A percentile compares a stretch with the other conserved stretches of the same genome.
Evolutionary conservation across 1,139 yeast species (phyloP).

Genomic region (Taphrina wiesneri): DNA sequence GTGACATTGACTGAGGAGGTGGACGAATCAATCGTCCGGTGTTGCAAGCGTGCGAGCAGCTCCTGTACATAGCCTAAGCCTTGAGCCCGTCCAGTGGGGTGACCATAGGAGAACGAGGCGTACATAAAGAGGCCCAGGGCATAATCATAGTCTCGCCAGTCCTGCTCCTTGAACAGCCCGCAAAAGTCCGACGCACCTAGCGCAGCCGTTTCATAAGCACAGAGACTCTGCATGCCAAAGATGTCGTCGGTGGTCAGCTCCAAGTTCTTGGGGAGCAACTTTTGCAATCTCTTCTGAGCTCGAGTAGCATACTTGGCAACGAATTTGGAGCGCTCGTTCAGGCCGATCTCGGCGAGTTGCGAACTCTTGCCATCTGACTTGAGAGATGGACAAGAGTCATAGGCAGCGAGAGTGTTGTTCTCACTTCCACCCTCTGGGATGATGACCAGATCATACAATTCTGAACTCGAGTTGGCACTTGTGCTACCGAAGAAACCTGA

Average conservation of each 20-base stretch:
- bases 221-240: constrained; percentile 49
- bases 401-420: constrained; percentile 8
- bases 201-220: constrained; percentile 56
- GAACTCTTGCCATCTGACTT: neutral
- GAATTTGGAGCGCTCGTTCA: neutral
- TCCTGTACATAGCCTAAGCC: constrained; percentile 51
- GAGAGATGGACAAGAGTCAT: constrained; percentile 9
- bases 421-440: constrained; percentile 4
- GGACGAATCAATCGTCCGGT: neutral
- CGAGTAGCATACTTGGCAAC: neutral
- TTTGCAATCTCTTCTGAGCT: constrained; percentile 4
- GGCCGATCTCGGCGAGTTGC: neutral
- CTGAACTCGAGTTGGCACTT: constrained; percentile 2
- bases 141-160: constrained; percentile 55
- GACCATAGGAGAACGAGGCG: constrained; percentile 47
- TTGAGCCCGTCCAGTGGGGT: constrained; percentile 48
- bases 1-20: constrained; percentile 4
- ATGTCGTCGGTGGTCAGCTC: constrained; percentile 49
- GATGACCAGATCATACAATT: constrained; percentile 1
- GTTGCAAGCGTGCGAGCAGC: constrained; percentile 46
- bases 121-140: constrained; percentile 51
- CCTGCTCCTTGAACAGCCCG: constrained; percentile 53
- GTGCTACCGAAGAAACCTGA: constrained; percentile 1
- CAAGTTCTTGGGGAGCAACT: constrained; percentile 30
- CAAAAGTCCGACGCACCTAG: constrained; percentile 54